Base-by-base conservation (phyloP, 352 stramenopile species). In the Pythium brassicae region DNA sequence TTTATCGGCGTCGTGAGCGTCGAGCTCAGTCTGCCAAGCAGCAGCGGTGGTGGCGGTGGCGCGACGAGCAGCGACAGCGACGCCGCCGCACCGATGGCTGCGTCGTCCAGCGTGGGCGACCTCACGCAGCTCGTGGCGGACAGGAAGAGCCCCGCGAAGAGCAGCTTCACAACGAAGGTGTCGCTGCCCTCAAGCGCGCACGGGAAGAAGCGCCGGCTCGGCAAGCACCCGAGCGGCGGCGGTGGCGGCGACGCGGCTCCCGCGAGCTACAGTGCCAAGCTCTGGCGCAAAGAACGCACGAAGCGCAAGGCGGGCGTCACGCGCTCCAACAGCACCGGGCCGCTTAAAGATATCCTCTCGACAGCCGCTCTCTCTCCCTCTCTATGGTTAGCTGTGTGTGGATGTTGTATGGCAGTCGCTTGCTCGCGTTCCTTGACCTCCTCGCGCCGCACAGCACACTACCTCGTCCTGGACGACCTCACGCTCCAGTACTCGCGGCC, bases 1-100 rank as follows among this genome's bases (percentile, higher is more conserved):
- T 92, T 89, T 53, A 55, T 86, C 19, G 79, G 82, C 7, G 81
- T 85, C 14, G 67, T 89, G 51, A 78, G 71, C 7, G 78, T 92
- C 25, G 78, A 88, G 52, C 52, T 80, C 10, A 69, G 51, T 35
- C 49, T 67, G n/a, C 49, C 53, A n/a, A n/a, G n/a, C 32, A 37
- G 32, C 14, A 37, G 14, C 32, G 14, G 32, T 37, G 32, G 29
- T 39, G 60, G 53, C 14, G 23, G 51, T 1, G 17, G 27, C 8
- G 11, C 49, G 6, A 20, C 40, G 17, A 53, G 53, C 25, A 60
- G 52, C 22, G 53, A 61, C 22, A 44, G 53, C 25, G 53, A 61
- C 26, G 23, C 42, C 22, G 43, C 34, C 7, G 44, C 57, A 3
- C 37, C 66, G 29, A 52, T 64, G 5, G 56, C 65, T 7, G 55